Evolutionary conservation across 2,329 filamentous ascomycete genomes (phyloP), one percentile per base, ranked within the genome.

Genomic region (Colletotrichum navitas): DNA sequence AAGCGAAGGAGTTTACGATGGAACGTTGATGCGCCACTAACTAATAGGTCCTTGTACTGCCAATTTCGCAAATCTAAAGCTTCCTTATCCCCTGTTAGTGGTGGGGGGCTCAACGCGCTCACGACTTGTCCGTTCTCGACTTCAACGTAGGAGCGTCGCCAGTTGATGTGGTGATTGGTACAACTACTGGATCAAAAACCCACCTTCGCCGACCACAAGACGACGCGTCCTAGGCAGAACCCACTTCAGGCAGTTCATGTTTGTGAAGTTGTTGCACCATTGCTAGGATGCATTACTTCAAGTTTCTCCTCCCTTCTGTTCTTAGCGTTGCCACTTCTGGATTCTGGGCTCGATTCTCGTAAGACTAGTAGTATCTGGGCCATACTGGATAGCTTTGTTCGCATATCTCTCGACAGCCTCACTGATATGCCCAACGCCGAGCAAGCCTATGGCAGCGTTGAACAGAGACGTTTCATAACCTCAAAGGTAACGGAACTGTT

Each of bases 291-390:
- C 39, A 24, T 43, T 29, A 8, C 36, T 56, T 34, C 3, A 47
- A 7, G 18, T 26, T 56, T 14, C n/a, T 56, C 41, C 36, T 47
- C 26, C 29, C 62, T 34, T 34, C 34, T 10, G 34, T 10, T 34
- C 34, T 10, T 34, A 34, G 34, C 7, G 10, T 7, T 39, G 18
- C 62, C 14, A 24, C 34, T 47, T 18, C 51, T 64, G 10, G 14
- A 64, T 32, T 45, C 51, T 26, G 41, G 56, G 26, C 34, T 56
- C 39, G 6, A 64, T 5, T 39, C 51, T 8, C 36, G 56, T n/a
- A 34, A 51, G 5, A 34, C 34, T 26, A 43, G 26, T 14, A 64
- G 51, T 26, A 29, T 64, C 29, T 64, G 62, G 51, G 47, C 49
- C 36, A 47, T 39, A 18, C 39, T 32, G 18, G 51, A 55, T 21